These are phyloP conservation scores for Erodium moschatum DNA, from an alignment of 441 rosid genomes.

Conservation along the genomic window DNA sequence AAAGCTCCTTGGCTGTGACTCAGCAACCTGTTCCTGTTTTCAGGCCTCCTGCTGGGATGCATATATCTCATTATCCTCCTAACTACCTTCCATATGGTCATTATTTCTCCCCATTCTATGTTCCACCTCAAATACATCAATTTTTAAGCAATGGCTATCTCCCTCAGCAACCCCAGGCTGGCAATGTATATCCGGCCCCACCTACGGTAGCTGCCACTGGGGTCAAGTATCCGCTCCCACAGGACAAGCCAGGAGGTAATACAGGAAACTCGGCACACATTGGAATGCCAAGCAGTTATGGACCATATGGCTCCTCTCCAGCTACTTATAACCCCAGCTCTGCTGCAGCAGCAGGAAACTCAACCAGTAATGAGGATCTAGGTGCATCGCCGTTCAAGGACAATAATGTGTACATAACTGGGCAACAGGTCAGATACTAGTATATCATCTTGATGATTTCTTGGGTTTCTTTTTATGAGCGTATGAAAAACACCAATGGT, in stretches of 20 bases:
- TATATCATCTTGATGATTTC: constrained; percentile 2
- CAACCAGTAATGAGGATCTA: constrained; percentile 57
- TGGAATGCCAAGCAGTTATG: constrained; percentile 71
- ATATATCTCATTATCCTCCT: constrained; percentile 72
- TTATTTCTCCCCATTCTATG: constrained; percentile 64
- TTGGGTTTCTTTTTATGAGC: background rate
- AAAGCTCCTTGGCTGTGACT: constrained; percentile 62
- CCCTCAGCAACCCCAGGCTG: constrained; percentile 77
- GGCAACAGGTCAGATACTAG: constrained; percentile 54
- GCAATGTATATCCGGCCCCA: constrained; percentile 59
- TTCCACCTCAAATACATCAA: constrained; percentile 71
- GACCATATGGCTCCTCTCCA: constrained; percentile 67
- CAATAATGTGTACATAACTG: constrained; percentile 55
- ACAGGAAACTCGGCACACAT: constrained; percentile 56
- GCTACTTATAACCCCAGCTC: constrained; percentile 66
- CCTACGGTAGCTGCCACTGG: constrained; percentile 57
- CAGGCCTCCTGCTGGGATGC: constrained; percentile 78
- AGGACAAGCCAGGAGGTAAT: constrained; percentile 69
- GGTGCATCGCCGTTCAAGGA: constrained; percentile 68
- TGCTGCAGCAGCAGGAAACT: constrained; percentile 54
- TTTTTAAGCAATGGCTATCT: constrained; percentile 66
- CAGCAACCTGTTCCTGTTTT: constrained; percentile 78
- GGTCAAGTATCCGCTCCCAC: constrained; percentile 73
- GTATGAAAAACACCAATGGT: background rate
- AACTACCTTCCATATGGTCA: constrained; percentile 73